phyloP scores from a whole-genome alignment of 140 eudicot genomes.

The Anethum foeniculum region DNA sequence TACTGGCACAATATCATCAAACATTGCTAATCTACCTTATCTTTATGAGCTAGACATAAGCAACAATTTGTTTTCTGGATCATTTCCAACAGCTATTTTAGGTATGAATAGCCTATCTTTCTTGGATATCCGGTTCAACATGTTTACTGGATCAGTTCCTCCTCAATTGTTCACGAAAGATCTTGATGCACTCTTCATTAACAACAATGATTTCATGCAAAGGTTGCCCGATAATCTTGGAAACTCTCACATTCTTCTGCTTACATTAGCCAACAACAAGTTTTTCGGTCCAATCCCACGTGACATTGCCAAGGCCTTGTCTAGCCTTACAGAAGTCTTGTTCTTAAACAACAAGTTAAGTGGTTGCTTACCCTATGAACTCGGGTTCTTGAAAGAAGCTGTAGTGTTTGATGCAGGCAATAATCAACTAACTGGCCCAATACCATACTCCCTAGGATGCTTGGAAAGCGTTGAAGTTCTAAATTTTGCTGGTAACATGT shows the following conservation, averaged over 20 bases:
- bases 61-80: conserved; percentile 67
- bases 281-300: conserved; percentile 74
- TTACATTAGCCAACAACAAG: conserved; percentile 84
- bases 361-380: conserved; percentile 83
- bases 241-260: conserved; percentile 33
- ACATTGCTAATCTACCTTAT: conserved; percentile 60
- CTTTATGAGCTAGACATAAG: conserved; percentile 85
- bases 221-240: conserved; percentile 44
- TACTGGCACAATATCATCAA: conserved; percentile 47
- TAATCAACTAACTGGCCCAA: conserved; percentile 54
- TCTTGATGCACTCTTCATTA: conserved; percentile 57
- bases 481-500: conserved; percentile 54
- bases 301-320: conserved; percentile 31
- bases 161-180: conserved; percentile 51
- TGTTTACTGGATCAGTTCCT: conserved; percentile 70
- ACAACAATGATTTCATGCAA: conserved; percentile 67
- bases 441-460: conserved; percentile 77
- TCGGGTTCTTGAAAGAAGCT: conserved; percentile 57
- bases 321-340: conserved; percentile 47
- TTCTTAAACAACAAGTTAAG: conserved; percentile 58
- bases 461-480: conserved; percentile 43
- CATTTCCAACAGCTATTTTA: conserved; percentile 60
- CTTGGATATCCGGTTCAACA: conserved; percentile 71
- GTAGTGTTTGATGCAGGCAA: conserved; percentile 61
- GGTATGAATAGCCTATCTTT: conserved; percentile 39